These are phyloP conservation scores for Endocalyx cinctus DNA, from an alignment of 2,329 filamentous ascomycete genomes.

Conservation along the genomic window DNA sequence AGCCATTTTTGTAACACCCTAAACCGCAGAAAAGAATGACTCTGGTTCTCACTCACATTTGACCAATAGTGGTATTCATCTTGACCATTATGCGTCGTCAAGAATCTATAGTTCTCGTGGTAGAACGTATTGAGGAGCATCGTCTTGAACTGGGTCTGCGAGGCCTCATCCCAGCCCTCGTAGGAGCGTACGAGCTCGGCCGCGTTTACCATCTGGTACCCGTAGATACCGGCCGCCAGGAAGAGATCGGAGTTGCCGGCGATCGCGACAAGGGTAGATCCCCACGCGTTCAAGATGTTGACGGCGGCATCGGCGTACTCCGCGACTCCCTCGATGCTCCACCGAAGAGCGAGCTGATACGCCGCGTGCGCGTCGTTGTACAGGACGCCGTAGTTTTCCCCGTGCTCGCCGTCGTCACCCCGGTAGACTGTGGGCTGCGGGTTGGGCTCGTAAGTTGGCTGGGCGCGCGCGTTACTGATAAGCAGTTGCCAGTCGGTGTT, in stretches of 20 bases:
- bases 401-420: conserved; percentile 19
- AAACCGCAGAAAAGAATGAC: background rate
- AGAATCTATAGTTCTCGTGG: conserved; percentile 33
- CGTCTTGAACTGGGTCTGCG: conserved; percentile 16
- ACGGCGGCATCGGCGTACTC: conserved; percentile 32
- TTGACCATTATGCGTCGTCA: conserved; percentile 31
- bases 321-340: conserved; percentile 33
- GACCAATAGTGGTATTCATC: conserved; percentile 31
- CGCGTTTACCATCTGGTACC: conserved; percentile 42
- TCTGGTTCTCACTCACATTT: background rate
- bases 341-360: conserved; percentile 35
- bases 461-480: conserved; percentile 18
- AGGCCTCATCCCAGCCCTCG: conserved; percentile 21
- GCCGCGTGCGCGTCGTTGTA: conserved; percentile 32
- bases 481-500: conserved; percentile 8
- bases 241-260: conserved; percentile 31
- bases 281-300: conserved; percentile 35
- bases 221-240: conserved; percentile 38
- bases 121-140: conserved; percentile 35
- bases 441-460: conserved; percentile 22
- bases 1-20: background rate
- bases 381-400: conserved; percentile 29
- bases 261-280: conserved; percentile 27
- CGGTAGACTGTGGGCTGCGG: conserved; percentile 30
- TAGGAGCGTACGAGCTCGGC: conserved; percentile 37